Evolutionary conservation across 169 alveolate species (phyloP).

Genomic region (Sarcocystis neurona): DNA sequence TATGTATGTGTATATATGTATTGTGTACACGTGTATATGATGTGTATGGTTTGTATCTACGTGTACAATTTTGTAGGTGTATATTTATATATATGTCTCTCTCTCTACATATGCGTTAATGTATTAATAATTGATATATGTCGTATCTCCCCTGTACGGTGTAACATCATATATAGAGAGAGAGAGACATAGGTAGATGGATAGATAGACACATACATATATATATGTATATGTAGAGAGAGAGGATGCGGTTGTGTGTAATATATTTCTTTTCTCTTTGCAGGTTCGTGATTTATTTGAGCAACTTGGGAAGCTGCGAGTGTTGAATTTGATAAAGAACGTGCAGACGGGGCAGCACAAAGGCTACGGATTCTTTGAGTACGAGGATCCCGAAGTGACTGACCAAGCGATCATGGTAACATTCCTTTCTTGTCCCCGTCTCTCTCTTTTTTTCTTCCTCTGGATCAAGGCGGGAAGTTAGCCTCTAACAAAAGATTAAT

Average conservation of each 20-base stretch:
- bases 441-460: too few relatives aligned
- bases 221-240: background rate
- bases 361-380: slow-evolving; percentile 87
- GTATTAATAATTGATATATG: too few relatives aligned
- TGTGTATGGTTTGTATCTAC: too few relatives aligned
- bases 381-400: slow-evolving; percentile 81
- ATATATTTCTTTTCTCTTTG: background rate
- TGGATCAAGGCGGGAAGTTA: too few relatives aligned
- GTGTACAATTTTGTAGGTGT: too few relatives aligned
- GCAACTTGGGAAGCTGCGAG: slow-evolving; percentile 80
- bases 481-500: too few relatives aligned
- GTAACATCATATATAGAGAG: background rate
- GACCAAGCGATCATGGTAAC: slow-evolving; percentile 81
- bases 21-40: too few relatives aligned
- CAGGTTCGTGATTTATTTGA: slow-evolving; percentile 75
- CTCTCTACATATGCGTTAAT: too few relatives aligned
- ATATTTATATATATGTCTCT: too few relatives aligned
- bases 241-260: background rate
- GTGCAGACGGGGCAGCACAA: slow-evolving; percentile 79
- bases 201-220: too few relatives aligned
- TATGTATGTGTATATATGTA: too few relatives aligned
- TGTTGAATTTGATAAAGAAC: slow-evolving; percentile 79
- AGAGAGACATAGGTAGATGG: background rate
- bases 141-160: background rate
- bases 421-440: too few relatives aligned